Evolutionary conservation across 495 filamentous ascomycete species (phyloP).

Genomic region (Aspergillus affinis): DNA sequence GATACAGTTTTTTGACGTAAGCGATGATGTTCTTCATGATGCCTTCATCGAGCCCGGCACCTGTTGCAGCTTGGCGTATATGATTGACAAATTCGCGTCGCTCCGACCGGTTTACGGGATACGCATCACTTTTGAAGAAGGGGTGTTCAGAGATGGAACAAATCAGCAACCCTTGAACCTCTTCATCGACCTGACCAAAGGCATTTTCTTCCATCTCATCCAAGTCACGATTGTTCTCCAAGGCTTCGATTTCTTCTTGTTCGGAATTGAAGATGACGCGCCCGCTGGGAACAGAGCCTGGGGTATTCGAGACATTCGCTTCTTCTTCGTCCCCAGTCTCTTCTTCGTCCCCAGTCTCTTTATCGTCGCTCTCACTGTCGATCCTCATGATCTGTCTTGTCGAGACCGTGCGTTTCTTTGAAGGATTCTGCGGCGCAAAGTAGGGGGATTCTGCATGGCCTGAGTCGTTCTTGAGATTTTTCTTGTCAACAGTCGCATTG

Average conservation of each 20-base stretch:
- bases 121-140: constrained; percentile 20
- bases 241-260: constrained; percentile 3
- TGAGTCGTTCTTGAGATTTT: not conserved
- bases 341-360: not conserved
- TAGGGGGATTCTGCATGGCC: constrained; percentile 3
- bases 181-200: constrained; percentile 19
- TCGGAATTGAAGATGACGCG: not conserved
- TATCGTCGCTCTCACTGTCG: not conserved
- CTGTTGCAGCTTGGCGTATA: constrained; percentile 15
- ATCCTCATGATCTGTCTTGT: not conserved
- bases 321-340: not conserved
- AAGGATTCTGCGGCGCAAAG: not conserved
- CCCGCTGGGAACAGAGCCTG: not conserved
- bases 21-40: constrained; percentile 15
- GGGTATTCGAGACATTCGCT: not conserved
- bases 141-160: constrained; percentile 21
- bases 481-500: not conserved
- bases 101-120: constrained; percentile 21
- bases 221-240: constrained; percentile 1
- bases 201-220: constrained; percentile 17
- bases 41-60: constrained; percentile 15
- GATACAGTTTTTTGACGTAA: constrained; percentile 26
- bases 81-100: constrained; percentile 23
- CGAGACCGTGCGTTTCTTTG: not conserved
- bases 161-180: constrained; percentile 16